Conservation (phyloP, 768 basidiomycete species). For the Lactifluus hygrophoroides region DNA sequence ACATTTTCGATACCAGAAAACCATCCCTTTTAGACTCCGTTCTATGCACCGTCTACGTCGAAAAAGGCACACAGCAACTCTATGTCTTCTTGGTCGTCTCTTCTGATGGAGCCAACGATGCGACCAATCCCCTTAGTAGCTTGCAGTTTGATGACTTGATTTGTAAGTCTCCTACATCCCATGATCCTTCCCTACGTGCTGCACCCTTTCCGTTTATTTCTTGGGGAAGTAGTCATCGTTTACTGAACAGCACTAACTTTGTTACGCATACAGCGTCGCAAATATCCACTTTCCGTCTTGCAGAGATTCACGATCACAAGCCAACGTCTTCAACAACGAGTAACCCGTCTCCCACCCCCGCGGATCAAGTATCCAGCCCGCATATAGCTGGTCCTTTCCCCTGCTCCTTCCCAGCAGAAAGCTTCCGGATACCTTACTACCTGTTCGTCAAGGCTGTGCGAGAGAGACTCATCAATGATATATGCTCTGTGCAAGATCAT, state of each 20-base stretch:
- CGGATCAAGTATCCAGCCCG: constrained; percentile 19
- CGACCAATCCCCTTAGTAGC: constrained; percentile 28
- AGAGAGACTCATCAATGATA: constrained; percentile 41
- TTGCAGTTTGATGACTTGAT: constrained; percentile 43
- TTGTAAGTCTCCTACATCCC: constrained; percentile 34
- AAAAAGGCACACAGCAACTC: constrained; percentile 36
- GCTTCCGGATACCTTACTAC: constrained; percentile 33
- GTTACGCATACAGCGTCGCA: constrained; percentile 32
- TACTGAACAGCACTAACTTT: constrained; percentile 1
- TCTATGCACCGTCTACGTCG: constrained; percentile 43
- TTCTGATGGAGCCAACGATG: constrained; percentile 26
- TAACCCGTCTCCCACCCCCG: constrained; percentile 35
- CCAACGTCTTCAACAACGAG: constrained; percentile 30
- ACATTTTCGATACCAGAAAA: constrained; percentile 34
- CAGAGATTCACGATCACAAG: constrained; percentile 48
- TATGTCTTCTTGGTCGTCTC: constrained; percentile 51
- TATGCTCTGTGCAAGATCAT: constrained; percentile 26
- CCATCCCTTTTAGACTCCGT: constrained; percentile 40
- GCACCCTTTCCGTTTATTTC: background rate
- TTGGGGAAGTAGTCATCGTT: background rate
- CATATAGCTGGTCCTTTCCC: constrained; percentile 12
- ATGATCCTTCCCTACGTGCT: background rate
- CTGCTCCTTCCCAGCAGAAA: constrained; percentile 36
- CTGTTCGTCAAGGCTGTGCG: constrained; percentile 60
- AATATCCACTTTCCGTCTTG: constrained; percentile 37